A percentile compares a stretch with the other conserved stretches of the same genome.
phyloP scores from a whole-genome alignment of 2,329 filamentous ascomycete species.

The Sphaerostilbella broomeana region DNA sequence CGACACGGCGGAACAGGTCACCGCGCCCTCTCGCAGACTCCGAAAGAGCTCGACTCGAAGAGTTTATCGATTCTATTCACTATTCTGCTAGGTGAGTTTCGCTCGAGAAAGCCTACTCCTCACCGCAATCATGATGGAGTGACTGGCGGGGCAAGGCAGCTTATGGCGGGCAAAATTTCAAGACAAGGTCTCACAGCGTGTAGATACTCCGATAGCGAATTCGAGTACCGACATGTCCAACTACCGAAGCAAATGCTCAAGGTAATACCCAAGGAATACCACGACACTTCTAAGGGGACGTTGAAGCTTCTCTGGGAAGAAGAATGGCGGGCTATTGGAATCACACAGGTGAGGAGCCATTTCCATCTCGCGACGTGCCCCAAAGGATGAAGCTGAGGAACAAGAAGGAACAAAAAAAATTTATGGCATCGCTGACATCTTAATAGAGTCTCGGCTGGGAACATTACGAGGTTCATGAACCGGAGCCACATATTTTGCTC shows the following conservation, averaged over 20 bases:
- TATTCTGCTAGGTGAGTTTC: conserved; percentile 79
- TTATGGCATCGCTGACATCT: conserved; percentile 16
- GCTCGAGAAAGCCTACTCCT: background rate
- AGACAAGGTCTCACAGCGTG: conserved; percentile 6
- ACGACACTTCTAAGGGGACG: conserved; percentile 81
- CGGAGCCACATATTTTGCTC: conserved; percentile 93
- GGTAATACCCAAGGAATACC: conserved; percentile 90
- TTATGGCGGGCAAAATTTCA: background rate
- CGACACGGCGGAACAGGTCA: conserved; percentile 76
- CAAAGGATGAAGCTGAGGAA: background rate
- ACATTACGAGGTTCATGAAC: conserved; percentile 98
- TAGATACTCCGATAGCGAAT: conserved; percentile 89
- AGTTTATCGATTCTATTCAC: conserved; percentile 89
- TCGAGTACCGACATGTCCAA: conserved; percentile 96
- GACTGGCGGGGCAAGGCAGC: background rate
- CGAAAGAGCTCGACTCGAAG: conserved; percentile 78
- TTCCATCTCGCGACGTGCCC: background rate
- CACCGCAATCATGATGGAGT: background rate
- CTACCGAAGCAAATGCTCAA: conserved; percentile 98
- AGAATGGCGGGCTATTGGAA: conserved; percentile 94
- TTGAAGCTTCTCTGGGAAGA: conserved; percentile 97
- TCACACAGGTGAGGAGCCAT: conserved; percentile 69
- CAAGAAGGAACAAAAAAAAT: background rate
- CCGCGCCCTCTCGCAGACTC: conserved; percentile 72
- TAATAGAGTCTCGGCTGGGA: conserved; percentile 92